Percentiles rank a stretch among this genome's conserved stretches.
Evolutionary conservation across 345 rosid species (phyloP).

Genomic region (Carallia brachiata): DNA sequence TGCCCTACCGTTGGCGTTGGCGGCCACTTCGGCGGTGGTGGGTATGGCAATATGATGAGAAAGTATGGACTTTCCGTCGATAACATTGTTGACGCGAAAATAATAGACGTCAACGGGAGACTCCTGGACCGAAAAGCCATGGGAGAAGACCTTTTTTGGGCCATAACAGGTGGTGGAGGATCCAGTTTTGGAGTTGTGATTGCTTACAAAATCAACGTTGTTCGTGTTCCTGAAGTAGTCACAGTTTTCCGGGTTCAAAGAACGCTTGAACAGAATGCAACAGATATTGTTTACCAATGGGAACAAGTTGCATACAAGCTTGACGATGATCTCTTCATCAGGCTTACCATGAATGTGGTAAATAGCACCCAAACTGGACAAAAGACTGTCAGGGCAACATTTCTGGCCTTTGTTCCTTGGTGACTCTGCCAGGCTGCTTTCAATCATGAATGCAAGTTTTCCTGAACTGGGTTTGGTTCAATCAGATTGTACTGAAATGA

Average conservation of each 20-base stretch:
- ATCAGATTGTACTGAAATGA: conserved; percentile 8
- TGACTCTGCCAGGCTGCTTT: background rate
- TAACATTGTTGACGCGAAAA: conserved; percentile 4
- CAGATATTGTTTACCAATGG: conserved; percentile 12
- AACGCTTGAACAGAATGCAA: conserved; percentile 6
- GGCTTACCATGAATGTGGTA: background rate
- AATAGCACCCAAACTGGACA: background rate
- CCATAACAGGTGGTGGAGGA: conserved; percentile 13
- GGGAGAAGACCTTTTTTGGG: conserved; percentile 18
- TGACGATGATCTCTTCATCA: conserved; percentile 13
- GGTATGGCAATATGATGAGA: conserved; percentile 14
- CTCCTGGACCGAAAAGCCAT: conserved; percentile 1
- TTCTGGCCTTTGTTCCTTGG: conserved; percentile 2
- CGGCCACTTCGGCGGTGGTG: conserved; percentile 13
- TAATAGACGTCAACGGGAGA: conserved; percentile 14
- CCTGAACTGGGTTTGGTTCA: conserved; percentile 9
- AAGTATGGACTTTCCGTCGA: conserved; percentile 10
- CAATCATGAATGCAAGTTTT: conserved; percentile 1
- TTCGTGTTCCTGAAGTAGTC: conserved; percentile 12
- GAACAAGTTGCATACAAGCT: conserved; percentile 8
- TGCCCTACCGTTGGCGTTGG: conserved; percentile 8
- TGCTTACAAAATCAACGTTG: conserved; percentile 9
- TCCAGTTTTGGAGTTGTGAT: conserved; percentile 12
- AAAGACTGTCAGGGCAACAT: conserved; percentile 5
- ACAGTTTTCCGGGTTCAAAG: conserved; percentile 7